Conservation (phyloP, 208 protist genomes). For the Borovskyia barvae region DNA sequence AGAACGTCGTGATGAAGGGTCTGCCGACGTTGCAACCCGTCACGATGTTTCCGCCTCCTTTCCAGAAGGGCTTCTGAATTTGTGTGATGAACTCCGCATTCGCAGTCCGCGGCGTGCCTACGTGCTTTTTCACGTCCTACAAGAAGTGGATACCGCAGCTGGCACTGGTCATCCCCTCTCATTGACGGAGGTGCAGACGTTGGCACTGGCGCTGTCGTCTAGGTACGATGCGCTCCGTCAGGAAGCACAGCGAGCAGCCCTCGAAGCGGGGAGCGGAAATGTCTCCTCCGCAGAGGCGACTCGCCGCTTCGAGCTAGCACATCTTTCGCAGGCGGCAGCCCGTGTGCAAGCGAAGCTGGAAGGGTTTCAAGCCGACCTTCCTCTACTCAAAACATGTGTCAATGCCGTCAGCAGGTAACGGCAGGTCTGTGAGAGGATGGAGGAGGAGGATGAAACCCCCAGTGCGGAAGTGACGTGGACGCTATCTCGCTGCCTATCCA, state of each 20-base stretch:
- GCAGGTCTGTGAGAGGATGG: no score
- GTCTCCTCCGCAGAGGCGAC: slow-evolving; percentile 17
- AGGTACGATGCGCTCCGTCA: slow-evolving; percentile 31
- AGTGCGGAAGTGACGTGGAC: no score
- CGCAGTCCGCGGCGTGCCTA: slow-evolving; percentile 40
- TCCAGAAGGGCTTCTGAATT: slow-evolving; percentile 5
- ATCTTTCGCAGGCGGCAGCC: slow-evolving; percentile 23
- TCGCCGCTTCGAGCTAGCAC: slow-evolving; percentile 17
- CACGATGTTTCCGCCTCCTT: no score
- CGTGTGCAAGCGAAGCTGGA: slow-evolving; percentile 18
- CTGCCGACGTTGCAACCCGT: no score
- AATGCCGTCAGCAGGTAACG: slow-evolving; percentile 26
- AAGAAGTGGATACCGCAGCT: slow-evolving; percentile 15
- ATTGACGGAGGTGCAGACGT: slow-evolving; percentile 23
- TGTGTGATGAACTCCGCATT: slow-evolving; percentile 37
- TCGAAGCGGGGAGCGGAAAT: slow-evolving; percentile 2
- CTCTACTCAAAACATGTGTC: slow-evolving; percentile 27
- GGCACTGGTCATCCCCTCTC: slow-evolving; percentile 4
- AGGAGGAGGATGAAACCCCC: no score
- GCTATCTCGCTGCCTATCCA: no score
- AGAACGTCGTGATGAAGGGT: no score
- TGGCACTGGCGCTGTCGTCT: slow-evolving; percentile 16
- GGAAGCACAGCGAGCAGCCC: neutral
- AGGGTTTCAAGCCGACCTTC: slow-evolving; percentile 30
- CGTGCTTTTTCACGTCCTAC: slow-evolving; percentile 24